Conservation (phyloP, 2,329 filamentous ascomycete species). For the Botrytis elliptica region DNA sequence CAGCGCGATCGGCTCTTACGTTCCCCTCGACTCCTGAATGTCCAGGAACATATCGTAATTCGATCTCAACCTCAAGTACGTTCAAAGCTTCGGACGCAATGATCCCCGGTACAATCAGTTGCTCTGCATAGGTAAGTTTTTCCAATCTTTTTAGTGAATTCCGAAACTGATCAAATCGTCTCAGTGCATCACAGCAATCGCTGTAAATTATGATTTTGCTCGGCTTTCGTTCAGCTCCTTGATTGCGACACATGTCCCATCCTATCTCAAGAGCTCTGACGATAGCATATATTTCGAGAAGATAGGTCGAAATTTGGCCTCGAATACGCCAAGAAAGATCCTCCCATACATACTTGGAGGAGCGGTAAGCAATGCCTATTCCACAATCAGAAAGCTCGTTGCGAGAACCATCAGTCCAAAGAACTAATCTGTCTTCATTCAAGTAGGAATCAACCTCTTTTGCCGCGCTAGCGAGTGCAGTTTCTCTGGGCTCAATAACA, state of each 20-base stretch:
- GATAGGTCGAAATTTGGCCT: constrained; percentile 7
- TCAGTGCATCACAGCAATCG: not conserved
- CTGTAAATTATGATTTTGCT: constrained; percentile 11
- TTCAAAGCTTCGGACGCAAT: constrained; percentile 21
- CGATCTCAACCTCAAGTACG: constrained; percentile 15
- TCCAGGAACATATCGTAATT: constrained; percentile 20
- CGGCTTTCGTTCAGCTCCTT: constrained; percentile 13
- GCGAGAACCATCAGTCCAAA: not conserved
- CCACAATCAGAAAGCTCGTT: not conserved
- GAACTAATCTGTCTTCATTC: constrained; percentile 17
- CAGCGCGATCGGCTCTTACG: constrained; percentile 19
- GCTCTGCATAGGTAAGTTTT: constrained; percentile 13
- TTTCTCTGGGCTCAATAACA: constrained; percentile 15
- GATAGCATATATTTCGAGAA: constrained; percentile 22
- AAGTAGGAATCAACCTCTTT: constrained; percentile 4
- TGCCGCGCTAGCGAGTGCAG: constrained; percentile 15
- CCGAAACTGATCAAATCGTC: not conserved
- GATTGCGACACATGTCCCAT: constrained; percentile 16
- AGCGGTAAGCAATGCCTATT: constrained; percentile 12
- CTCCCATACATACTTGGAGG: constrained; percentile 6
- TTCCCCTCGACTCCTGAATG: constrained; percentile 22
- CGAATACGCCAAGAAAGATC: constrained; percentile 21
- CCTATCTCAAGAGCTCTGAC: constrained; percentile 23
- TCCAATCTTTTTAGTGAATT: not conserved
- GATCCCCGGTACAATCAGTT: constrained; percentile 22